These are phyloP conservation scores for Pseudofabraea citricarpa DNA, from an alignment of 2,329 filamentous ascomycete species.

Conservation along the genomic window DNA sequence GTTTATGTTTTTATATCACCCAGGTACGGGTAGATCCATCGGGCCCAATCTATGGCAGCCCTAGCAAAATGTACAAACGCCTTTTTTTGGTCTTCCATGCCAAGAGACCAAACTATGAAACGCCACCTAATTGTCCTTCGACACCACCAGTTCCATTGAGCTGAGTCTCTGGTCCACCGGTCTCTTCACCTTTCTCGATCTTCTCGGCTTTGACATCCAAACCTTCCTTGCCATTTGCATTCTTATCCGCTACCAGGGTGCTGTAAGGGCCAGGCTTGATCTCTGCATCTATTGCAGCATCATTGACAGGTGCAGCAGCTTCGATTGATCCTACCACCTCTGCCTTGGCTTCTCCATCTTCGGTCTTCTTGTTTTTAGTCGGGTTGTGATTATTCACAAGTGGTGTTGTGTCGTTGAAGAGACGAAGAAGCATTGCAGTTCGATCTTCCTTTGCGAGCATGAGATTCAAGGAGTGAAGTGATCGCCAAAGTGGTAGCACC, in stretches of 20 bases:
- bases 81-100: too few species aligned
- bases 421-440: slow-evolving; percentile 80
- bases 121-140: slow-evolving; percentile 14
- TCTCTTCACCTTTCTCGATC: slow-evolving; percentile 19
- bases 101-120: slow-evolving; percentile 13
- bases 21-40: too few species aligned
- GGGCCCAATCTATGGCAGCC: too few species aligned
- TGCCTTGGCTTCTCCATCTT: slow-evolving; percentile 18
- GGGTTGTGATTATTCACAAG: slow-evolving; percentile 55
- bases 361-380: slow-evolving; percentile 16
- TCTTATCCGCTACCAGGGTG: slow-evolving; percentile 13
- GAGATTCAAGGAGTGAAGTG: slow-evolving; percentile 84
- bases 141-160: slow-evolving; percentile 12
- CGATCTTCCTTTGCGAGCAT: slow-evolving; percentile 99
- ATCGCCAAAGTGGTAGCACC: slow-evolving; percentile 91
- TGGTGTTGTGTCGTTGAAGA: slow-evolving; percentile 86
- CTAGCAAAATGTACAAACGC: too few species aligned
- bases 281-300: slow-evolving; percentile 5
- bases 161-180: slow-evolving; percentile 13
- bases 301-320: slow-evolving; percentile 12
- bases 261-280: slow-evolving; percentile 21
- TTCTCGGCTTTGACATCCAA: slow-evolving; percentile 18
- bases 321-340: slow-evolving; percentile 18
- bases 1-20: too few species aligned
- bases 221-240: slow-evolving; percentile 3